Base-by-base conservation (phyloP, 2,329 filamentous ascomycete genomes). In the Calycina herbarum region DNA sequence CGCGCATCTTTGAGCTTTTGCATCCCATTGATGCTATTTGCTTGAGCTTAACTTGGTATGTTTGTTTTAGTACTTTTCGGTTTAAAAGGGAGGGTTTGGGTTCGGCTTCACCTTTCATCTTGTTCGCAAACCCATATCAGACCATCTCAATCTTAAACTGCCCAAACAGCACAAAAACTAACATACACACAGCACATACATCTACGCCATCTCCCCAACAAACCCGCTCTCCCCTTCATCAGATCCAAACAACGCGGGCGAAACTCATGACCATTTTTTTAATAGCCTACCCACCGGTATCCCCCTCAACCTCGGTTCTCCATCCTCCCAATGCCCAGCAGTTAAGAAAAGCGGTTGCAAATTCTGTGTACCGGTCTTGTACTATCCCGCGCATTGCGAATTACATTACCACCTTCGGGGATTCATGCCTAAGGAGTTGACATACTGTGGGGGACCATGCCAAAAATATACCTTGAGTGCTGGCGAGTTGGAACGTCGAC, bases 361-460 rank as follows among this genome's bases (percentile, higher is more conserved):
- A 35, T 61, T 70, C 45, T 74, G 73, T 48, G 56, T 69, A 5
- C 73, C 73, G 8, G 70, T 72, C 2, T 69, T 71, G 10, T 73
- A 67, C 56, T 70, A 66, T 10, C 73, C 71, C 2, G 68, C 70
- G 1, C 72, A 74, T 40, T 74, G 73, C 62, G 70, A 74, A 31
- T 62, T 74, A 0, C 72, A 74, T 27, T 72, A 67, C 54, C 72
- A 74, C 62, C 17, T 57, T 10, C 15, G 27, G 31, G 17, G 27
- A 0, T 57, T 57, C 54, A 57, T 57, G 54, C 54, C 54, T 2
- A 29, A 15, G 27, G 15, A 57, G 10, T 33, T 57, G 7, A 15
- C 24, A 35, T 57, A 57, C 13, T 57, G 54, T 15, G 27, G 27
- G 5, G 10, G n/a, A 8, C 4, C 7, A 2, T 57, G 54, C 33